A percentile compares a stretch with the other conserved stretches of the same genome.
These are phyloP conservation scores for Adansonia digitata DNA, from an alignment of 345 rosid species.

Conservation along the genomic window DNA sequence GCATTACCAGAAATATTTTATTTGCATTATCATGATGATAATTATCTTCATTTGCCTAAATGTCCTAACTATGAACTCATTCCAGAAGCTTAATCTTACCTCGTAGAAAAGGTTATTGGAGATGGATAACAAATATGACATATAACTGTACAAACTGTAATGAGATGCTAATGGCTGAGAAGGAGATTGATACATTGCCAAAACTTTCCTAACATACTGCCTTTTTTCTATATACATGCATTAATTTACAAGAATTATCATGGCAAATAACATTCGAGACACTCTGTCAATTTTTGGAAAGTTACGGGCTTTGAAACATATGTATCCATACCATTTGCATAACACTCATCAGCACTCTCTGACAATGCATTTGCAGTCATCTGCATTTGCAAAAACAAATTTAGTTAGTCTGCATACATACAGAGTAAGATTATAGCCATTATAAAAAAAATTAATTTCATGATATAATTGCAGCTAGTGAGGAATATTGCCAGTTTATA, in stretches of 20 bases:
- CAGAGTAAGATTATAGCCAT: neutral
- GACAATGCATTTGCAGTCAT: slow-evolving; percentile 90
- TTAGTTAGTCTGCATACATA: neutral
- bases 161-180: slow-evolving; percentile 21
- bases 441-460: neutral
- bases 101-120: too few relatives aligned
- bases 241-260: slow-evolving; percentile 35
- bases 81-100: too few relatives aligned
- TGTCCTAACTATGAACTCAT: too few relatives aligned
- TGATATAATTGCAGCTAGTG: neutral
- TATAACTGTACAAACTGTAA: slow-evolving; percentile 26
- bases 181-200: slow-evolving; percentile 31
- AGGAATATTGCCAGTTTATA: neutral
- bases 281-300: slow-evolving; percentile 66
- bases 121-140: too few relatives aligned
- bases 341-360: slow-evolving; percentile 90
- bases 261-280: slow-evolving; percentile 54
- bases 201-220: slow-evolving; percentile 50
- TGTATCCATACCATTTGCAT: slow-evolving; percentile 86
- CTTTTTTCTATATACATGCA: slow-evolving; percentile 36
- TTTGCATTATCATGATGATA: too few relatives aligned
- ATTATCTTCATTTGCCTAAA: too few relatives aligned
- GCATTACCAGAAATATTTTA: too few relatives aligned
- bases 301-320: slow-evolving; percentile 94
- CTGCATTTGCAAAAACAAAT: slow-evolving; percentile 37